Conservation (phyloP, 2,329 filamentous ascomycete species). For the Alternaria gaisen region DNA sequence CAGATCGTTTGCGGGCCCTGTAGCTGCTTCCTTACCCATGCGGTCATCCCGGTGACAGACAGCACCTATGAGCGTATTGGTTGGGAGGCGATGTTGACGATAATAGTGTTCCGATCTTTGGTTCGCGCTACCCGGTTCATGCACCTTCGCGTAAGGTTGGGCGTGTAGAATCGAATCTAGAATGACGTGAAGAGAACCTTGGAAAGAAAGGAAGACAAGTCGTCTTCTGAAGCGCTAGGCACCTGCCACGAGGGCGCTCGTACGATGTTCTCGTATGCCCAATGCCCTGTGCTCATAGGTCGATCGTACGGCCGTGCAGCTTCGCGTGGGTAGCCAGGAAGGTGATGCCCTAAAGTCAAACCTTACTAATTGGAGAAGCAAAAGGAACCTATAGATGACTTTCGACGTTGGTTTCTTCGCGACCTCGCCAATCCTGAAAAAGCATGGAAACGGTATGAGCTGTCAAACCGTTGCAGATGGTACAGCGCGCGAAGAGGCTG, state of each 20-base stretch:
- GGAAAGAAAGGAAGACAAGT: constrained; percentile 8
- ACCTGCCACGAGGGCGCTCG: not conserved
- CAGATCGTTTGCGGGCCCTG: not conserved
- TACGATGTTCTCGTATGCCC: constrained; percentile 10
- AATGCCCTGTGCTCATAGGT: constrained; percentile 13
- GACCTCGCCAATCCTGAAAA: not conserved
- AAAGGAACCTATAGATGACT: not conserved
- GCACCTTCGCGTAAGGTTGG: not conserved
- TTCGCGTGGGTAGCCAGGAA: constrained; percentile 8
- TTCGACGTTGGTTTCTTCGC: not conserved
- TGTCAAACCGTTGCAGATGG: constrained; percentile 8
- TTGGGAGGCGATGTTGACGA: not conserved
- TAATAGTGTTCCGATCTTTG: constrained; percentile 6
- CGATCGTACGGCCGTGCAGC: constrained; percentile 15
- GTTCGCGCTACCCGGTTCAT: constrained; percentile 5
- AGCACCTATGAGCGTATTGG: not conserved
- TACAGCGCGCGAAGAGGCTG: constrained; percentile 6
- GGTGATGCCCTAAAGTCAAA: not conserved
- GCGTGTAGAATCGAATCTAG: not conserved
- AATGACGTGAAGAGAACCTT: not conserved
- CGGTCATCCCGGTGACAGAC: not conserved
- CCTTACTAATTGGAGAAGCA: constrained; percentile 2
- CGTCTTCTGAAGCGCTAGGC: constrained; percentile 1
- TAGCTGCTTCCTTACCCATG: not conserved
- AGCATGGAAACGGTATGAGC: constrained; percentile 5